phyloP scores from a whole-genome alignment of 495 filamentous ascomycete genomes.

The Aspergillus funiculosus region DNA sequence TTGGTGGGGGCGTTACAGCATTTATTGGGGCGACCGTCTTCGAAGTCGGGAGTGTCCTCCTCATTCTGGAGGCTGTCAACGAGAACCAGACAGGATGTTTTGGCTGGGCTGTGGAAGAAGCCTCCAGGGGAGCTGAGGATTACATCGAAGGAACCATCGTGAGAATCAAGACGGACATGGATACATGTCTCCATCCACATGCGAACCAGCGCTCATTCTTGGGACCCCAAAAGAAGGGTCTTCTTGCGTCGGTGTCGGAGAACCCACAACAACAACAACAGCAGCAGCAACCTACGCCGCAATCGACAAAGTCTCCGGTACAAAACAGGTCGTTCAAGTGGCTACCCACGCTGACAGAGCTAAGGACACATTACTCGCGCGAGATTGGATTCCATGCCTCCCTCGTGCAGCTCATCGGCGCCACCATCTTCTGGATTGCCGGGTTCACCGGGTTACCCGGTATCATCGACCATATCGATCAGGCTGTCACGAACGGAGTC shows the following conservation, averaged over 20 bases:
- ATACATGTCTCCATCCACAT: slow-evolving; percentile 53
- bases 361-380: slow-evolving; percentile 57
- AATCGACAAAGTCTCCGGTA: neutral
- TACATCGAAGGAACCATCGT: slow-evolving; percentile 1
- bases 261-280: too few species aligned
- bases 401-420: slow-evolving; percentile 53
- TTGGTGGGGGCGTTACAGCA: slow-evolving; percentile 57
- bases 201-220: slow-evolving; percentile 44
- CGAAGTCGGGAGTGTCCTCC: slow-evolving; percentile 57
- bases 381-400: slow-evolving; percentile 67
- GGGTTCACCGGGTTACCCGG: slow-evolving; percentile 60
- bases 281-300: slow-evolving; percentile 16
- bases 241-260: too few species aligned
- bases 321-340: slow-evolving; percentile 49
- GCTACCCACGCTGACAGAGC: slow-evolving; percentile 52
- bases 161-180: slow-evolving; percentile 25
- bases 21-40: slow-evolving; percentile 69
- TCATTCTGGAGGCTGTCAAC: slow-evolving; percentile 66
- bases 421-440: slow-evolving; percentile 60
- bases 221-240: too few species aligned
- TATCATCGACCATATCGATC: slow-evolving; percentile 45
- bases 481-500: slow-evolving; percentile 46
- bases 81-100: slow-evolving; percentile 62
- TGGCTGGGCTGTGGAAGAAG: slow-evolving; percentile 60
- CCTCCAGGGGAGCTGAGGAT: slow-evolving; percentile 30